Conservation (phyloP, 2,329 filamentous ascomycete genomes). For the Ceratocystis lukuohia region DNA sequence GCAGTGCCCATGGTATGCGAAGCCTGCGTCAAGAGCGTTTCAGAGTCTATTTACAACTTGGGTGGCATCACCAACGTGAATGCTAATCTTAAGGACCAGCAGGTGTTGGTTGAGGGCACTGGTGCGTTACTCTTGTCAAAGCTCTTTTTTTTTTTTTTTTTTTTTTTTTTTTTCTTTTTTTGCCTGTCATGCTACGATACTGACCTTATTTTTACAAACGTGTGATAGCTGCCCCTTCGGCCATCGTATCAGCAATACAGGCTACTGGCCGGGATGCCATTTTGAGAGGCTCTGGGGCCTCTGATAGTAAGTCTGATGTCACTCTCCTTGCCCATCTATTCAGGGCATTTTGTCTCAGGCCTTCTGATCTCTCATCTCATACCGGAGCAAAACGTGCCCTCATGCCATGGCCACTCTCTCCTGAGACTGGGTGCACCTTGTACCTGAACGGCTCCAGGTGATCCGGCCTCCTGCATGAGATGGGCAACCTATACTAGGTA, state of each 20-base stretch:
- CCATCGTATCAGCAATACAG: conserved; percentile 80
- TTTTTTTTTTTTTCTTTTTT: conserved; percentile 2
- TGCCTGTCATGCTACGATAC: neutral
- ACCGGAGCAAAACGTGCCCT: neutral
- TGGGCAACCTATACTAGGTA: neutral
- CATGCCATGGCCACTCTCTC: neutral
- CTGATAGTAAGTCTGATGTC: conserved; percentile 50
- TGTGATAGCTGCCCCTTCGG: conserved; percentile 59
- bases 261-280: conserved; percentile 87
- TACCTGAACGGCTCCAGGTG: neutral
- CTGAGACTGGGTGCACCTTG: neutral
- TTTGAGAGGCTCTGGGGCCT: conserved; percentile 70
- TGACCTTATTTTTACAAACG: neutral
- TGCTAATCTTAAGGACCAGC: conserved; percentile 67
- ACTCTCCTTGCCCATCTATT: neutral
- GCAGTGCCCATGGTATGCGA: conserved; percentile 90
- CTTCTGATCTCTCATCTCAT: neutral
- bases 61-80: conserved; percentile 72
- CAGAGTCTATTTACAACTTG: conserved; percentile 61
- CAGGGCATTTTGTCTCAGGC: neutral
- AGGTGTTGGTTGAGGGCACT: conserved; percentile 75
- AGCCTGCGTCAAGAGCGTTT: conserved; percentile 74
- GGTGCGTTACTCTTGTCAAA: conserved; percentile 32
- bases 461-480: conserved; percentile 10
- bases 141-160: neutral